A percentile compares a stretch with the other conserved stretches of the same genome.
Evolutionary conservation across 2,329 filamentous ascomycete species (phyloP).

Genomic region (Colletotrichum incanum): DNA sequence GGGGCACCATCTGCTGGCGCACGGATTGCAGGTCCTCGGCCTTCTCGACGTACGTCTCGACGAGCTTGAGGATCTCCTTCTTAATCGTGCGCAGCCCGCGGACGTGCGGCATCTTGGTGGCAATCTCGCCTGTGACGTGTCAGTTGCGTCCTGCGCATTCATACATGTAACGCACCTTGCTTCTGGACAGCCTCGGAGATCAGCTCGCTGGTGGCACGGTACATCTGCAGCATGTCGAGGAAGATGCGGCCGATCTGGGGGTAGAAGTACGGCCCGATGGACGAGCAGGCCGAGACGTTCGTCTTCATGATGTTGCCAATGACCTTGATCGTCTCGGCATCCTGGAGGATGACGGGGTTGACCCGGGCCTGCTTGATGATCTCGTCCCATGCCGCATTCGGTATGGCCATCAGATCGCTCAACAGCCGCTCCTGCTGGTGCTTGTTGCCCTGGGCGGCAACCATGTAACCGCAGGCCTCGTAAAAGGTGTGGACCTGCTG

Average conservation of each 20-base stretch:
- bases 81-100: slow-evolving; percentile 97
- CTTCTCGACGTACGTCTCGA: slow-evolving; percentile 98
- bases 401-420: slow-evolving; percentile 91
- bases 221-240: slow-evolving; percentile 99
- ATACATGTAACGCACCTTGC: slow-evolving; percentile 29
- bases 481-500: slow-evolving; percentile 99
- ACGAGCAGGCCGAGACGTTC: slow-evolving; percentile 97
- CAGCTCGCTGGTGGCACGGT: slow-evolving; percentile 94
- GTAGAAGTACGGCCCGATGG: slow-evolving; percentile 97
- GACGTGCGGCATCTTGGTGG: slow-evolving; percentile 97
- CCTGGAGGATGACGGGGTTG: slow-evolving; percentile 89
- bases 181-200: slow-evolving; percentile 87
- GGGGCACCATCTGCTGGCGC: slow-evolving; percentile 94
- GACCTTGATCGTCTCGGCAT: slow-evolving; percentile 96
- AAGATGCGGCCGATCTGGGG: slow-evolving; percentile 98
- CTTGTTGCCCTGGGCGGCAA: slow-evolving; percentile 96
- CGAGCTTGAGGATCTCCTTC: slow-evolving; percentile 98
- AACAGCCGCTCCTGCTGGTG: slow-evolving; percentile 93
- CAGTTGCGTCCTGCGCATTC: neutral
- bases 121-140: slow-evolving; percentile 79
- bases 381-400: slow-evolving; percentile 94
- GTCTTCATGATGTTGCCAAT: slow-evolving; percentile 99
- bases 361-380: slow-evolving; percentile 92
- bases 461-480: slow-evolving; percentile 99
- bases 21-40: slow-evolving; percentile 96